Evolutionary conservation across 371 early-diverging fungal genomes (phyloP), one percentile per base, ranked within the genome.

Genomic region (Lichtheimia ornata): DNA sequence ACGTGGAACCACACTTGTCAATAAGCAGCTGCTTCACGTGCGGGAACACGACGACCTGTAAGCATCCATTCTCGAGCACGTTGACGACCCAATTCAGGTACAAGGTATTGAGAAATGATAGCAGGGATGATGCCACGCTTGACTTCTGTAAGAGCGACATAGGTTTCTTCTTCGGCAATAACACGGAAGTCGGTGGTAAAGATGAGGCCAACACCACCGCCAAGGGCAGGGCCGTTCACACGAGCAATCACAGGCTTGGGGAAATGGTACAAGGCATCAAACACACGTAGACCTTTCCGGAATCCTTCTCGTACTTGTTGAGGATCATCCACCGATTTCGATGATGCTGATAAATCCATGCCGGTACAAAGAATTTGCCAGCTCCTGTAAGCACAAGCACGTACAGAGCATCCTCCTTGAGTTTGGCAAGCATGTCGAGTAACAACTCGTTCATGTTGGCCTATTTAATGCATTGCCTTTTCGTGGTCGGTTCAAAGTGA

Each of bases 341-440:
- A 20, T 45, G 67, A 44, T 43, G 72, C 69, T 54, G 79, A 73
- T 41, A 87, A 64, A 64, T 88, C 87, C 88, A 89, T 88, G 47
- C 91, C 91, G 1, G 88, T 87, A 67, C 90, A 89, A 65, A 91
- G 70, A 79, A 91, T 54, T 87, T 88, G 52, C 91, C 91, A 17
- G 81, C 68, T 7, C 88, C 91, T 1, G 89, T 88, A 20, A 91
- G 59, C 12, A 91, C 74, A 27, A 89, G 70, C 9, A 40, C 88
- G 79, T 4, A 89, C 76, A 4, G 65, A 30, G 72, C 63, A 66
- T 90, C 84, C 14, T 59, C 68, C 43, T 74, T 81, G 4, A 84
- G 68, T 22, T 69, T 56, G 5, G 76, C 69, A 15, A 90, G 64
- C 12, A 76, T 67, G 0, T 57, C 53, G 11, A 83, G 30, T 35